A percentile compares a stretch with the other conserved stretches of the same genome.
phyloP scores from a whole-genome alignment of 192 early-diverging fungal genomes.

The Coemansia sp. region DNA sequence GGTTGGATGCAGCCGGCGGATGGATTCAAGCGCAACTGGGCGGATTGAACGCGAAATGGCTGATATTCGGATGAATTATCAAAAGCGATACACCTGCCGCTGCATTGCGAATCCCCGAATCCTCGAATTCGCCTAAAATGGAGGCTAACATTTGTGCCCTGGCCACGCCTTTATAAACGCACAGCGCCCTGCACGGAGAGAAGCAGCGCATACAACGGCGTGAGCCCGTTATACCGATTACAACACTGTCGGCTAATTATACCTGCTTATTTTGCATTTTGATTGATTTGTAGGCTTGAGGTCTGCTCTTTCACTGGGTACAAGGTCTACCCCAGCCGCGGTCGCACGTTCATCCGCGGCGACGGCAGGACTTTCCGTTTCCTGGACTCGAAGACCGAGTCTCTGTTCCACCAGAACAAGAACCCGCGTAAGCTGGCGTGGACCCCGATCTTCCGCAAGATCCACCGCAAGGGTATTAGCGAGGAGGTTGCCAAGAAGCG shows the following conservation, averaged over 20 bases:
- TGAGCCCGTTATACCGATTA: not conserved
- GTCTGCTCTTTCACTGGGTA: conserved; percentile 95
- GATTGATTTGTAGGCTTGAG: conserved; percentile 62
- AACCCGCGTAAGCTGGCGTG: conserved; percentile 98
- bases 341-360: conserved; percentile 84
- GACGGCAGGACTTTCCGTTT: conserved; percentile 91
- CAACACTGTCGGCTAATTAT: not conserved
- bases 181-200: not conserved
- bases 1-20: too few species aligned
- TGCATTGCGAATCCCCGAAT: too few species aligned
- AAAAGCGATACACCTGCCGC: too few species aligned
- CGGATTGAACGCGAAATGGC: too few species aligned
- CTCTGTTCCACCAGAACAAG: conserved; percentile 92
- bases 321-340: conserved; percentile 99
- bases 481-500: conserved; percentile 97
- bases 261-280: not conserved
- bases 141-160: too few species aligned
- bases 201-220: too few species aligned
- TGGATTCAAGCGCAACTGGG: not conserved
- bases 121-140: too few species aligned
- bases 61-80: conserved; percentile 1
- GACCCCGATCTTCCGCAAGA: conserved; percentile 95
- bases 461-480: conserved; percentile 98
- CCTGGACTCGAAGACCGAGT: conserved; percentile 94
- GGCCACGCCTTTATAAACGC: too few species aligned